phyloP scores from a whole-genome alignment of 805 yeast genomes.

The Blastobotrys peoriensis region DNA sequence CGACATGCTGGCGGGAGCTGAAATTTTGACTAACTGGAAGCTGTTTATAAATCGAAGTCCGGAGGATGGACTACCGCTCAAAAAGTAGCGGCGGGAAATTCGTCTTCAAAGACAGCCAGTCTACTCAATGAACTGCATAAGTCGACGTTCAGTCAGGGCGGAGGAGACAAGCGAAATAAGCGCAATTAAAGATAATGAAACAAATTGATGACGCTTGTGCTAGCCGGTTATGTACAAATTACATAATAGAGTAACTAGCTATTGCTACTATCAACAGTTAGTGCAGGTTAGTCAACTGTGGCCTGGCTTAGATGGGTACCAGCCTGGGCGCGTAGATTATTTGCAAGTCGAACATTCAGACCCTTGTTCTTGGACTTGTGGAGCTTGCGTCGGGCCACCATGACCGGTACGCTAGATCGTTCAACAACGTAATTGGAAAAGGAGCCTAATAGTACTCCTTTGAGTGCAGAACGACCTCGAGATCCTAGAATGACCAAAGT shows the following conservation, averaged over 20 bases:
- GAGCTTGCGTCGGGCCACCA: slow-evolving; percentile 70
- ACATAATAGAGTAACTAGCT: too few species aligned
- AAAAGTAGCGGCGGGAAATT: not conserved
- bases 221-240: too few species aligned
- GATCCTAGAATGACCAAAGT: slow-evolving; percentile 72
- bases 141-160: not conserved
- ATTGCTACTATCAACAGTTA: too few species aligned
- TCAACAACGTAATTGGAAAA: slow-evolving; percentile 68
- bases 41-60: not conserved
- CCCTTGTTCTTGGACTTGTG: slow-evolving; percentile 60
- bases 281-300: slow-evolving; percentile 21
- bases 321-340: slow-evolving; percentile 27
- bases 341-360: slow-evolving; percentile 37
- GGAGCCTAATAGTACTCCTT: slow-evolving; percentile 69
- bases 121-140: slow-evolving; percentile 10
- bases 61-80: not conserved
- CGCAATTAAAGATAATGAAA: not conserved
- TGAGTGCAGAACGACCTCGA: slow-evolving; percentile 63
- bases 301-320: slow-evolving; percentile 15
- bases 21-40: not conserved
- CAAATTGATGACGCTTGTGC: too few species aligned
- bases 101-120: slow-evolving; percentile 4
- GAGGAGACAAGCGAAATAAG: not conserved
- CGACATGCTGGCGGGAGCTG: not conserved
- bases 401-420: slow-evolving; percentile 66